phyloP scores from a whole-genome alignment of 2,329 filamentous ascomycete genomes.

The Talaromyces sp. region DNA sequence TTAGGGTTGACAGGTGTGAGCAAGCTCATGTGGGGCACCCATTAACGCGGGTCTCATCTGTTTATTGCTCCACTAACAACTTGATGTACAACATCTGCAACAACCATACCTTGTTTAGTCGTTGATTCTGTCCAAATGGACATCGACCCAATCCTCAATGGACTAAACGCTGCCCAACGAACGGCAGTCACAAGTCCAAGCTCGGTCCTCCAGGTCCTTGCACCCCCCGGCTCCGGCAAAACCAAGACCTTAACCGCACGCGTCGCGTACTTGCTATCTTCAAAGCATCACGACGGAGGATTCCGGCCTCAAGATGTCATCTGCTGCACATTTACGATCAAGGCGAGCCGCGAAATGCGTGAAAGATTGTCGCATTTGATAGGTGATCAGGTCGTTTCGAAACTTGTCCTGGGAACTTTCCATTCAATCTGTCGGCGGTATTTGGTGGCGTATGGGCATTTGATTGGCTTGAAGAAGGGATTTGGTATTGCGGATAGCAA shows the following conservation, averaged over 20 bases:
- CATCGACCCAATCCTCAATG: constrained; percentile 55
- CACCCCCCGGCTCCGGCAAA: constrained; percentile 70
- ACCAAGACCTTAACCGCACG: constrained; percentile 92
- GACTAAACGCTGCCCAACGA: constrained; percentile 60
- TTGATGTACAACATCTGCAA: neutral
- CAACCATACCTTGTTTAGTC: neutral
- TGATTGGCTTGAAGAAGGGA: constrained; percentile 73
- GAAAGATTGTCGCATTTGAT: constrained; percentile 75
- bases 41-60: neutral
- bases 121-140: constrained; percentile 40
- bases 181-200: constrained; percentile 60
- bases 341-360: constrained; percentile 91
- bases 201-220: constrained; percentile 56
- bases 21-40: neutral
- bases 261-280: constrained; percentile 77
- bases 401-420: constrained; percentile 84
- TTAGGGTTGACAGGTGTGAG: neutral
- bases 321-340: constrained; percentile 95
- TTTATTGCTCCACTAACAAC: constrained; percentile 2
- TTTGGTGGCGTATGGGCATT: constrained; percentile 73
- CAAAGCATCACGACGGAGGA: constrained; percentile 37
- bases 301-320: constrained; percentile 81
- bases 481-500: constrained; percentile 87
- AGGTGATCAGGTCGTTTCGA: constrained; percentile 68
- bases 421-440: constrained; percentile 89